These are phyloP conservation scores for Rhododendron henanense DNA, from an alignment of 148 eudicot species.

Conservation along the genomic window DNA sequence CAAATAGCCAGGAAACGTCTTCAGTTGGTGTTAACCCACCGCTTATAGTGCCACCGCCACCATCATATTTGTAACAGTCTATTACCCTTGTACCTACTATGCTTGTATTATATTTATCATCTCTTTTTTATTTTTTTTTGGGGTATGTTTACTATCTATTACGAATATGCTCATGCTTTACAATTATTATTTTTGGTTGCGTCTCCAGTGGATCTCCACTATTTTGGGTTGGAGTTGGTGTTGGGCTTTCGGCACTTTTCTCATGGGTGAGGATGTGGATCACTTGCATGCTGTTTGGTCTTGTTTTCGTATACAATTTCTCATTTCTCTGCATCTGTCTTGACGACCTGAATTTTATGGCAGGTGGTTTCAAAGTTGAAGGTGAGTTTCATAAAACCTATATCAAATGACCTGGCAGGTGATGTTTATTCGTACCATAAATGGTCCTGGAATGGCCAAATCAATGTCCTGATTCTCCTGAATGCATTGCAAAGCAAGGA, in stretches of 20 bases:
- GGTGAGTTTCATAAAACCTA: slow-evolving; percentile 41
- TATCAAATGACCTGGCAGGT: slow-evolving; percentile 6
- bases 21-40: slow-evolving; percentile 71
- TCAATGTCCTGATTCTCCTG: neutral
- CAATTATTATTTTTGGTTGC: slow-evolving; percentile 2
- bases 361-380: slow-evolving; percentile 59
- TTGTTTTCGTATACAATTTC: neutral
- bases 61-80: slow-evolving; percentile 61
- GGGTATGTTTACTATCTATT: neutral
- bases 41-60: slow-evolving; percentile 46
- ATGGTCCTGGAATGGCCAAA: neutral
- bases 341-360: slow-evolving; percentile 22
- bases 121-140: neutral
- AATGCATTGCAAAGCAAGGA: neutral
- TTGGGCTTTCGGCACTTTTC: slow-evolving; percentile 75
- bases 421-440: neutral
- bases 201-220: slow-evolving; percentile 76
- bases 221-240: slow-evolving; percentile 98
- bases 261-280: slow-evolving; percentile 49
- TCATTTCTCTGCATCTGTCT: neutral
- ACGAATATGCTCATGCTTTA: neutral
- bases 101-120: neutral
- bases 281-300: slow-evolving; percentile 1
- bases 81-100: neutral
- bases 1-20: slow-evolving; percentile 47